phyloP scores from a whole-genome alignment of 768 basidiomycete genomes.

The Lentinus tigrinus region DNA sequence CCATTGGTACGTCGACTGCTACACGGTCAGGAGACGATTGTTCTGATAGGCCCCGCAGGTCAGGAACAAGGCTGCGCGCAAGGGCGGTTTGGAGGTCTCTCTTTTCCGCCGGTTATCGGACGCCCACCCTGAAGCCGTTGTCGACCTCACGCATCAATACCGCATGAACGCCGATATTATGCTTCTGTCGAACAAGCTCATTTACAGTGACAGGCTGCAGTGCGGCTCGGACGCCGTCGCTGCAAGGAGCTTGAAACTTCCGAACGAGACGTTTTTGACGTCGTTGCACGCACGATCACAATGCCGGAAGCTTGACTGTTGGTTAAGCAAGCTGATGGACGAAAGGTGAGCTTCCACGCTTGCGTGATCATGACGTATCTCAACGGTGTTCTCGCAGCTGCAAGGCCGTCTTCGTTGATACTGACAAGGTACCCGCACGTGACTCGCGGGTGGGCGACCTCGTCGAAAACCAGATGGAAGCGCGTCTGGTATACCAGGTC shows the following conservation, averaged over 20 bases:
- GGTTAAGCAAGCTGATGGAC: constrained; percentile 65
- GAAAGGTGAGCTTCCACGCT: constrained; percentile 49
- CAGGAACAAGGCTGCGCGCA: constrained; percentile 72
- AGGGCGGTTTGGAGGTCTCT: constrained; percentile 85
- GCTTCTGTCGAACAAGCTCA: constrained; percentile 82
- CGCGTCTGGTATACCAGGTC: constrained; percentile 63
- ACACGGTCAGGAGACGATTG: neutral
- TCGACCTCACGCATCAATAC: constrained; percentile 87
- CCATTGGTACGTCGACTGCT: constrained; percentile 63
- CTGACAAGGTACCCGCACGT: constrained; percentile 72
- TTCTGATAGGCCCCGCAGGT: constrained; percentile 50
- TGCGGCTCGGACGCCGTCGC: constrained; percentile 81
- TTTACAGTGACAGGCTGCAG: constrained; percentile 73
- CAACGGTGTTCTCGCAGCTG: constrained; percentile 45
- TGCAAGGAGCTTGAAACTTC: constrained; percentile 52
- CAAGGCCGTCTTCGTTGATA: constrained; percentile 92
- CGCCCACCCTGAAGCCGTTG: constrained; percentile 81
- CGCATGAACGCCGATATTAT: constrained; percentile 98
- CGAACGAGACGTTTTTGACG: constrained; percentile 42
- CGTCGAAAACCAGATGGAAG: constrained; percentile 87
- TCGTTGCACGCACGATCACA: constrained; percentile 40
- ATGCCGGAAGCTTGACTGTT: constrained; percentile 49
- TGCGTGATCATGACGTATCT: neutral
- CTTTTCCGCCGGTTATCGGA: constrained; percentile 88
- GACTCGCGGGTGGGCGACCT: constrained; percentile 87